Conservation (phyloP, 2,329 filamentous ascomycete species). For the Pezicula neosporulosa region DNA sequence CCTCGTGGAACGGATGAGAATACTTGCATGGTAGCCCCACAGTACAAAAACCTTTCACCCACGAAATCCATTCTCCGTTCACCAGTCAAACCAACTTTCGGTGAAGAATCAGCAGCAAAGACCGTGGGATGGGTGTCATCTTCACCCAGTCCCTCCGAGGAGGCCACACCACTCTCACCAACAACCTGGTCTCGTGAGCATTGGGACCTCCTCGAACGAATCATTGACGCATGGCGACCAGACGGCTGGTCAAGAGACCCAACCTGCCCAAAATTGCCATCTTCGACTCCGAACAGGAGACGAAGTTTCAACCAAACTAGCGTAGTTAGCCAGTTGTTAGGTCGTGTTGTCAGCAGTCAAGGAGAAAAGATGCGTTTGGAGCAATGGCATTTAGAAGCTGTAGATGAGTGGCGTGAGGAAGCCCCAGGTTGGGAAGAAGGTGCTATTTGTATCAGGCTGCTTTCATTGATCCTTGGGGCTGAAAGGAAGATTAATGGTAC, state of each 20-base stretch:
- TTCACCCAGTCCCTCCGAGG: constrained; percentile 18
- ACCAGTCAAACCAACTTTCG: constrained; percentile 19
- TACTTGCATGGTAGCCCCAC: constrained; percentile 5
- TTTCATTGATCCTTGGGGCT: constrained; percentile 23
- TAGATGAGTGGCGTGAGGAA: constrained; percentile 26
- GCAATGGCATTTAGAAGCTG: constrained; percentile 31
- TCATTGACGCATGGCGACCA: constrained; percentile 23
- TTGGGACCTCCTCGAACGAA: constrained; percentile 26
- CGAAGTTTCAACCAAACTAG: constrained; percentile 13
- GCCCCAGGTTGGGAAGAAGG: constrained; percentile 30
- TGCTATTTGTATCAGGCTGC: constrained; percentile 26
- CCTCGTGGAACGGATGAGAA: constrained; percentile 22
- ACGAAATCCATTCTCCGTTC: constrained; percentile 28
- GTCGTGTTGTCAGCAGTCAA: constrained; percentile 17
- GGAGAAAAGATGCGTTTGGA: constrained; percentile 23
- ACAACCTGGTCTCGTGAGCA: constrained; percentile 26
- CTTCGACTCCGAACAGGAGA: not conserved
- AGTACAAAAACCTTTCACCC: constrained; percentile 13
- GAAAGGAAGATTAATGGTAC: constrained; percentile 13
- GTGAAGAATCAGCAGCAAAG: constrained; percentile 15
- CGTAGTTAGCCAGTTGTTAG: constrained; percentile 26
- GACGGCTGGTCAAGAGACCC: constrained; percentile 9
- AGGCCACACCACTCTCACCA: constrained; percentile 16
- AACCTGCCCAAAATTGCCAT: not conserved
- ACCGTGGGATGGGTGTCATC: constrained; percentile 27